Conservation (phyloP, 2,329 filamentous ascomycete species). For the Triangularia setosa region DNA sequence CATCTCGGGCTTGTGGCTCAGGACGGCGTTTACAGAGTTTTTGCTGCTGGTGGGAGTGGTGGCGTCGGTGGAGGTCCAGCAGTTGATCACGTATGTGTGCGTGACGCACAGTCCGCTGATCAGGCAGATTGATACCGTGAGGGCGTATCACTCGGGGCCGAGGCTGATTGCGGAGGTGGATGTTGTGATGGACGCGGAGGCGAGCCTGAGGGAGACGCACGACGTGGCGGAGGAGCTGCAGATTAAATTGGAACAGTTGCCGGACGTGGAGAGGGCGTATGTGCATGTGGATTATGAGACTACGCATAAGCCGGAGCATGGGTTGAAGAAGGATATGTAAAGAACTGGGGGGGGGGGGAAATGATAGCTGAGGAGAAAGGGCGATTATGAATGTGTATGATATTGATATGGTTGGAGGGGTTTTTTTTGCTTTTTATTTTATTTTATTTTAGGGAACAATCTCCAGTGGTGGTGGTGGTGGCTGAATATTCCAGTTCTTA, state of each 20-base stretch:
- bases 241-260: constrained; percentile 86
- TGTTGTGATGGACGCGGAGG: constrained; percentile 80
- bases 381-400: not conserved
- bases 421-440: not conserved
- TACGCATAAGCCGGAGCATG: constrained; percentile 84
- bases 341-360: not conserved
- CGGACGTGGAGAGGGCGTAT: constrained; percentile 88
- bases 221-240: constrained; percentile 93
- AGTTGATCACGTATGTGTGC: constrained; percentile 93
- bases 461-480: too few relatives aligned
- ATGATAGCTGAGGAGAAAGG: too few relatives aligned
- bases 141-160: constrained; percentile 86
- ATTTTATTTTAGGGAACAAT: too few relatives aligned
- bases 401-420: not conserved
- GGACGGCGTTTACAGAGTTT: constrained; percentile 85
- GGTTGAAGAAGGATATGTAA: constrained; percentile 58
- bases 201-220: constrained; percentile 73
- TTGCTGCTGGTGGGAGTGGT: constrained; percentile 85
- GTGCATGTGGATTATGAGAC: constrained; percentile 98
- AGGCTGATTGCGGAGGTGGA: constrained; percentile 93
- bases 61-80: constrained; percentile 78
- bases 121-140: constrained; percentile 86
- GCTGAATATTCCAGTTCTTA: too few relatives aligned
- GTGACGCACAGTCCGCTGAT: constrained; percentile 85
- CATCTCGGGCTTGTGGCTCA: constrained; percentile 76